Base-by-base conservation (phyloP, 2,329 filamentous ascomycete genomes). In the Cytospora paraplurivora region DNA sequence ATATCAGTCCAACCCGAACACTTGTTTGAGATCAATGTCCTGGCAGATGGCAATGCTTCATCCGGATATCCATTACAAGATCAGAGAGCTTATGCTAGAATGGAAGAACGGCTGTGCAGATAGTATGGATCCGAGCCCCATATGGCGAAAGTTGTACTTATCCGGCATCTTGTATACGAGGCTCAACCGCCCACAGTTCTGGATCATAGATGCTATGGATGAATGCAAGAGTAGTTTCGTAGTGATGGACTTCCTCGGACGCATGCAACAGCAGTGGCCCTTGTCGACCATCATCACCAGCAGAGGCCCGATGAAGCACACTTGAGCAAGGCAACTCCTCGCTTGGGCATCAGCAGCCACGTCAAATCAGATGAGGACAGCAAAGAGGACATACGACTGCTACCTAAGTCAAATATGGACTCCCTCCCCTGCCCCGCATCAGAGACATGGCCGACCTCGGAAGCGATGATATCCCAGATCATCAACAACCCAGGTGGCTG, bases 1-100 rank as follows among this genome's bases (percentile, higher is more conserved):
- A 44, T 3, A 44, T 89, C 67, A 85, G 71, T 62, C 49, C 0
- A 68, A 53, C 10, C 17, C 67, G 2, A 69, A 63, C 15, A 8
- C 66, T 0, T 71, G 71, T 1, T 47, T 76, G 7, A 58, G 71
- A 2, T 72, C 71, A 0, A 70, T 75, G 54, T 70, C 72, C 1
- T 71, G 66, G 62, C 73, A 76, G 62, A 73, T 75, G 72, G 71
- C 72, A 15, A 64, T 64, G 13, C 38, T 69, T 3, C 68, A 74
- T n/a, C 62, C 67, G 0, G 67, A 69, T 1, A 59, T 71, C 7
- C 61, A 68, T 4, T 27, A 59, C 0, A 59, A 49, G 4, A 61
- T 75, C 27, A 49, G 51, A 0, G 61, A 68, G 0, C 38, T 68
- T 3, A 13, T 62, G 1, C 59, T 64, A 5, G 68, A 66, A 5